These are phyloP conservation scores for Trichomonascus vanleenenianus DNA, from an alignment of 805 yeast genomes.

Conservation along the genomic window DNA sequence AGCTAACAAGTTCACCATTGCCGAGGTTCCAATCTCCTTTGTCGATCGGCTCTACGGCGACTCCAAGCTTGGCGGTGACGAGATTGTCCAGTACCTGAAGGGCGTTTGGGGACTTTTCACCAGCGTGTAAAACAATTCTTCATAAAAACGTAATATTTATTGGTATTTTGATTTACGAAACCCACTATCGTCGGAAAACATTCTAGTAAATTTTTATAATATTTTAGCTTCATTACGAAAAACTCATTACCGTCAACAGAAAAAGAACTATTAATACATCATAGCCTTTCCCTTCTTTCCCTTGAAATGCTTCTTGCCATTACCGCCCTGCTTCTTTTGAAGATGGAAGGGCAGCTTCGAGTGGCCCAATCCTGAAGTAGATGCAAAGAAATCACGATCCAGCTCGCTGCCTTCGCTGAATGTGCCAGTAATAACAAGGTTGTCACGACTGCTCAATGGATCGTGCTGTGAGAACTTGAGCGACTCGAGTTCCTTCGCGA, in stretches of 20 bases:
- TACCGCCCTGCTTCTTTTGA: slow-evolving; percentile 20
- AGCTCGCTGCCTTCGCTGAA: slow-evolving; percentile 82
- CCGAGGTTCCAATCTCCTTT: slow-evolving; percentile 71
- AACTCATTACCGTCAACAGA: no score
- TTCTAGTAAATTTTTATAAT: no score
- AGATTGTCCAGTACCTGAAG: slow-evolving; percentile 66
- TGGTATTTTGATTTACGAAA: no score
- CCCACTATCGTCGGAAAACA: no score
- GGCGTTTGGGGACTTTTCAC: slow-evolving; percentile 69
- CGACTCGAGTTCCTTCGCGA: slow-evolving; percentile 59
- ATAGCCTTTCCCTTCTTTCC: slow-evolving; percentile 41
- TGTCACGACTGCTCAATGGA: slow-evolving; percentile 39
- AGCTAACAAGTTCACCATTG: slow-evolving; percentile 62
- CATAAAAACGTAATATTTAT: not conserved
- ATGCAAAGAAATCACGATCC: slow-evolving; percentile 77
- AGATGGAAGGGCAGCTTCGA: slow-evolving; percentile 66
- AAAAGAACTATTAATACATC: no score
- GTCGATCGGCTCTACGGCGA: slow-evolving; percentile 77
- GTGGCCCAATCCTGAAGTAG: slow-evolving; percentile 56
- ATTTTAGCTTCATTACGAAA: no score
- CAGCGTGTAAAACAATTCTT: slow-evolving; percentile 35
- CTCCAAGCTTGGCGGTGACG: slow-evolving; percentile 72
- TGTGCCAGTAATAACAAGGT: slow-evolving; percentile 35
- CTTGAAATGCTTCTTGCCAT: slow-evolving; percentile 56
- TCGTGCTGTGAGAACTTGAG: slow-evolving; percentile 77